Evolutionary conservation across 176 grass and related monocot genomes (phyloP).

Genomic region (Oropetium thomaeum): DNA sequence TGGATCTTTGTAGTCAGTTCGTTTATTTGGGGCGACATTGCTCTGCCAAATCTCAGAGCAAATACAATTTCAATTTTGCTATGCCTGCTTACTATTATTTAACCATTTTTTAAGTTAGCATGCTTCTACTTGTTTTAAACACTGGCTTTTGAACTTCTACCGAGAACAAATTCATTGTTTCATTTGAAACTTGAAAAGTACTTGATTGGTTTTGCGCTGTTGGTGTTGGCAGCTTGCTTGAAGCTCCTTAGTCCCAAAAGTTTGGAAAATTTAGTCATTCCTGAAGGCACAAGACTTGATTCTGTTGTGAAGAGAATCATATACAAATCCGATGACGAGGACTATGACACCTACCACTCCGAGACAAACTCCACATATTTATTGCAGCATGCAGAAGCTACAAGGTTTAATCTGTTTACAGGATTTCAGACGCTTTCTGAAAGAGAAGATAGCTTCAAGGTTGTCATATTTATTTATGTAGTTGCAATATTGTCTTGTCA

Average conservation of each 20-base stretch:
- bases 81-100: neutral
- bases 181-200: neutral
- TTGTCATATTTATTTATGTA: slow-evolving; percentile 25
- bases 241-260: slow-evolving; percentile 59
- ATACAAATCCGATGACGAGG: slow-evolving; percentile 65
- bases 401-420: slow-evolving; percentile 85
- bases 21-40: neutral
- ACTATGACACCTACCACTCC: slow-evolving; percentile 37
- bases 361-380: slow-evolving; percentile 46
- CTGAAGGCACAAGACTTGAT: slow-evolving; percentile 31
- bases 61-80: neutral
- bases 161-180: neutral
- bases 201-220: neutral
- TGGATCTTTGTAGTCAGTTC: slow-evolving; percentile 7
- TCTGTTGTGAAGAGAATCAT: slow-evolving; percentile 48
- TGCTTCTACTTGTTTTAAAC: neutral
- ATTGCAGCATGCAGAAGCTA: slow-evolving; percentile 48
- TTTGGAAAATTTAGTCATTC: slow-evolving; percentile 56
- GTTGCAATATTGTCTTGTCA: neutral
- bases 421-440: slow-evolving; percentile 80
- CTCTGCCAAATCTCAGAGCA: slow-evolving; percentile 1
- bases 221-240: slow-evolving; percentile 76
- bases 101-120: neutral
- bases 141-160: neutral
- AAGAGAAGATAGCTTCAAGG: slow-evolving; percentile 92